A percentile compares a stretch with the other conserved stretches of the same genome.
phyloP scores from a whole-genome alignment of 306 rosid species.

The Rosa multiflora region DNA sequence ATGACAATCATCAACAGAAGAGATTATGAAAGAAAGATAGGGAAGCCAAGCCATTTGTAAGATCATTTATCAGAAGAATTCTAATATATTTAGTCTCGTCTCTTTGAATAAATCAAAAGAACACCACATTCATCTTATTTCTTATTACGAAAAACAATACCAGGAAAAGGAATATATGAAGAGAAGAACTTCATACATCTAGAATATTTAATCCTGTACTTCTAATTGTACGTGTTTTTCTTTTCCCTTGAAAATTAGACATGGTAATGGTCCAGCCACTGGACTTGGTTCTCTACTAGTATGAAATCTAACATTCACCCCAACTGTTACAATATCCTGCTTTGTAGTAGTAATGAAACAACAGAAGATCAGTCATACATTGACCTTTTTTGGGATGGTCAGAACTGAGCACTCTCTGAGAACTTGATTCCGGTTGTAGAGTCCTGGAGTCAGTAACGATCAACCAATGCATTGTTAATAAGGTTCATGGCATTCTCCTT shows the following conservation, averaged over 20 bases:
- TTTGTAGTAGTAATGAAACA: background rate
- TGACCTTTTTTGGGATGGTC: background rate
- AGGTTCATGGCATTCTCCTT: no score
- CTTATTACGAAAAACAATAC: background rate
- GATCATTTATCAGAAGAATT: background rate
- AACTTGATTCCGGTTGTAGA: background rate
- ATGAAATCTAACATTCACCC: background rate
- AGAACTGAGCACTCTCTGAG: background rate
- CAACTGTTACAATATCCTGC: no score
- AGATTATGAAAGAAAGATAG: background rate
- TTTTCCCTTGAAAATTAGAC: no score
- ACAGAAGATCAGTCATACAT: background rate
- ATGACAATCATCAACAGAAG: background rate
- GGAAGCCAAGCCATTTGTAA: background rate
- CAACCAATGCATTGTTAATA: no score
- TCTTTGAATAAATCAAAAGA: background rate
- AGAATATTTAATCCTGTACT: background rate
- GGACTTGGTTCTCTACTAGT: background rate
- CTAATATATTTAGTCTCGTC: no score
- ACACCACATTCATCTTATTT: background rate
- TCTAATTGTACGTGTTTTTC: no score
- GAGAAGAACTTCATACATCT: background rate
- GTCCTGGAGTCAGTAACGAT: no score
- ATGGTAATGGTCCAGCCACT: background rate
- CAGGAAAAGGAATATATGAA: background rate